phyloP scores from a whole-genome alignment of 805 yeast species.

The Lachancea kluyveri region DNA sequence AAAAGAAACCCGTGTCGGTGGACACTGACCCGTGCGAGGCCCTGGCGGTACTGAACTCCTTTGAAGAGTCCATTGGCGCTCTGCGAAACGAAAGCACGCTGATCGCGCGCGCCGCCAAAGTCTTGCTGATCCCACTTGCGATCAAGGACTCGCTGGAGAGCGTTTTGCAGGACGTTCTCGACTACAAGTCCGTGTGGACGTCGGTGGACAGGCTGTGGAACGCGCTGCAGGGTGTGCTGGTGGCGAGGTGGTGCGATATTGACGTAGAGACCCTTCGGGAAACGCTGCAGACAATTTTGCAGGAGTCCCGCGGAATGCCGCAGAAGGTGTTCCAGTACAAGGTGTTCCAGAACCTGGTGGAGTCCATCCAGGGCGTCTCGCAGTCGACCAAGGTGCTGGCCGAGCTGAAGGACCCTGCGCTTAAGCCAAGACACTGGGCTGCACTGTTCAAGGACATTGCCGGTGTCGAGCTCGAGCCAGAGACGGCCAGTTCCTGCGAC shows the following conservation, averaged over 20 bases:
- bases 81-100: constrained; percentile 20
- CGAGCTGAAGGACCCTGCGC: constrained; percentile 47
- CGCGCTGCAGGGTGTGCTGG: constrained; percentile 2
- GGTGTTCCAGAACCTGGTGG: constrained; percentile 6
- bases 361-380: constrained; percentile 3
- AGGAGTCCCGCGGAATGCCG: constrained; percentile 2
- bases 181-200: constrained; percentile 8
- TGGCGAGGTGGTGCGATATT: constrained; percentile 10
- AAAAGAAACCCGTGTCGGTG: constrained; percentile 41
- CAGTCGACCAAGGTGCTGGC: constrained; percentile 27
- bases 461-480: constrained; percentile 1
- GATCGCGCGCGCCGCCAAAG: constrained; percentile 24
- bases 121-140: constrained; percentile 31
- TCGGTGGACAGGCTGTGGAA: constrained; percentile 9
- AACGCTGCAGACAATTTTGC: constrained; percentile 1
- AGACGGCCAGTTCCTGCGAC: constrained; percentile 18
- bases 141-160: constrained; percentile 1
- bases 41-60: constrained; percentile 32
- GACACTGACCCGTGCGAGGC: constrained; percentile 39
- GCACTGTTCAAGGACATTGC: constrained; percentile 35
- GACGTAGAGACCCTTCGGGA: constrained; percentile 1
- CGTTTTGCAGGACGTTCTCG: constrained; percentile 8
- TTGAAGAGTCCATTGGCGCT: constrained; percentile 19
- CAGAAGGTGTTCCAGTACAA: constrained; percentile 5
- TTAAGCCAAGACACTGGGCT: constrained; percentile 67